Base-by-base conservation (phyloP, 2,329 filamentous ascomycete species). In the Cytospora piceae region DNA sequence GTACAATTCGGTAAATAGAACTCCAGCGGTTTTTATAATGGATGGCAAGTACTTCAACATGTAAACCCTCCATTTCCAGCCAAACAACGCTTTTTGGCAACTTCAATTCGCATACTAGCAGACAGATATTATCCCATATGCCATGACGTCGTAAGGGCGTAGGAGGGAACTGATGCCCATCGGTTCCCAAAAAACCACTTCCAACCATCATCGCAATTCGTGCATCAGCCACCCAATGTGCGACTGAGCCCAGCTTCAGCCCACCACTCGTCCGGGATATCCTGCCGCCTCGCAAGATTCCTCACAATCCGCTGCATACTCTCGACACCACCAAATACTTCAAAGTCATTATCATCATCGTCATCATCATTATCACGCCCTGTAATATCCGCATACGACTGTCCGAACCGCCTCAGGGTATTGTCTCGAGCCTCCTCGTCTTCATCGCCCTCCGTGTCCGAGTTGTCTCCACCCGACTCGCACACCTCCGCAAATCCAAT, bases 201-300 rank as follows among this genome's bases (percentile, higher is more conserved):
- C 14, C 22, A 5, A 20, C 4, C n/a, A 11, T 49, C 46, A 24
- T 24, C 20, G n/a, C 20, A 2, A 49, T 22, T 11, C 12, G 3
- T n/a, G n/a, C n/a, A 1, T 49, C 22, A 49, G n/a, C 46, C 46
- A 22, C 79, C 76, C 63, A 87, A 77, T 17, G 82, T 88, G 69
- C 88, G 85, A 72, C 82, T 88, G 69, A 92, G 82, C 52, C 90
- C 90, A 66, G 84, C 88, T 72, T 86, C 84, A 66, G 86, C 86
- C 92, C 92, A 96, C 87, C 90, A 94, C 69, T 92, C 88, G 68
- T 95, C 91, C 0, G 91, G 90, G 62, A 95, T 90, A 71, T 94
- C 90, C 72, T 92, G 85, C 29, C 91, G 82, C 22, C 85, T 83
- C 39, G 89, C 87, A 63, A 96, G 82, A 53, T 87, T 84, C 70